Evolutionary conservation across 257 asterid species (phyloP).

Genomic region (Rhazya stricta): DNA sequence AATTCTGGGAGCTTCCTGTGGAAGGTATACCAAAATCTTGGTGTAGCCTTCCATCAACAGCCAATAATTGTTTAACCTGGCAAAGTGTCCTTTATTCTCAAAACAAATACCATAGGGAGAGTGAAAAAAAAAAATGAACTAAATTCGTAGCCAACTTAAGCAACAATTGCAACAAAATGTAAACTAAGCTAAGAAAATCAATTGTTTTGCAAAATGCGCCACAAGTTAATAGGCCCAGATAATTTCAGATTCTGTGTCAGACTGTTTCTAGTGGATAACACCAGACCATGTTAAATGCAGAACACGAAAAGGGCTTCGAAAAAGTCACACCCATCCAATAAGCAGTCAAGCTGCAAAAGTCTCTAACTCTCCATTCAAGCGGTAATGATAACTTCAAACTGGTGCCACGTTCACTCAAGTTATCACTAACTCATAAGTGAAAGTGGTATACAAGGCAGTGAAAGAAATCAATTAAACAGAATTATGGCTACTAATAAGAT

Average conservation of each 20-base stretch:
- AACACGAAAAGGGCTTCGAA: neutral
- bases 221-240: neutral
- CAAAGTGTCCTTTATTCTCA: slow-evolving; percentile 17
- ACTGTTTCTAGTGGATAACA: neutral
- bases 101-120: neutral
- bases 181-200: neutral
- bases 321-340: neutral
- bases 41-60: slow-evolving; percentile 90
- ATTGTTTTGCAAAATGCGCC: neutral
- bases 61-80: slow-evolving; percentile 85
- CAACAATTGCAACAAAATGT: neutral
- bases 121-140: neutral
- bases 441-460: neutral
- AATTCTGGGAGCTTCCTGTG: slow-evolving; percentile 83
- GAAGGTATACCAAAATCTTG: slow-evolving; percentile 66
- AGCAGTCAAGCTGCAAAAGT: neutral
- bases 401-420: neutral
- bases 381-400: neutral
- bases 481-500: no score
- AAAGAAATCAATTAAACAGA: no score
- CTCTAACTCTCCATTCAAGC: neutral
- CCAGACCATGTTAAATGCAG: neutral
- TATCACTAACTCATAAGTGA: neutral
- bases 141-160: neutral
- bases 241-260: neutral